Percentiles rank a stretch among this genome's conserved stretches.
Conservation (phyloP, 306 rosid species). For the Myrica gale region DNA sequence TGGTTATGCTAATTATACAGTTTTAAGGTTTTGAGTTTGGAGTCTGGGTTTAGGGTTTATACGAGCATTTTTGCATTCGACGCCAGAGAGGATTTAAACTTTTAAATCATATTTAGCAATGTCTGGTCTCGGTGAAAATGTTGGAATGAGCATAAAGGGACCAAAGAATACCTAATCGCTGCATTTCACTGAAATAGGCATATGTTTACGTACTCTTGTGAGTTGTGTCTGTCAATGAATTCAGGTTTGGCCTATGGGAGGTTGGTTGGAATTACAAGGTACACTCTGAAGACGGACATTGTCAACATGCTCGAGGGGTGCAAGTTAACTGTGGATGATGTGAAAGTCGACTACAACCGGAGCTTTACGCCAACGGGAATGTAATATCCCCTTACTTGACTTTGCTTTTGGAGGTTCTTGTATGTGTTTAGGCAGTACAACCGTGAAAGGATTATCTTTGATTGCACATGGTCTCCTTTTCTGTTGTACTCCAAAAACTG, state of each 20-base stretch:
- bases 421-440: background rate
- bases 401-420: constrained; percentile 1
- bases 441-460: background rate
- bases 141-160: background rate
- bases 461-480: background rate
- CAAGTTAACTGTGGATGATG: constrained; percentile 65
- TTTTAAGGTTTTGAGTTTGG: background rate
- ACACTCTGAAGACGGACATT: constrained; percentile 68
- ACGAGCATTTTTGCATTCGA: too few relatives aligned
- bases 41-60: constrained; percentile 27
- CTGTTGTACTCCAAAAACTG: background rate
- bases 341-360: constrained; percentile 60
- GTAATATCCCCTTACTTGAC: constrained; percentile 46
- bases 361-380: constrained; percentile 37
- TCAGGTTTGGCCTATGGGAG: constrained; percentile 56
- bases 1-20: background rate
- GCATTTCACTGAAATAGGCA: background rate
- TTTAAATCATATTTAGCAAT: background rate
- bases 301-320: constrained; percentile 63
- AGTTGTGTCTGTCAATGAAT: background rate
- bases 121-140: constrained; percentile 7
- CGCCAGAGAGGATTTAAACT: background rate
- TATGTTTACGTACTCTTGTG: background rate
- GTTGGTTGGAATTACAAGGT: constrained; percentile 37
- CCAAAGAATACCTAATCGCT: background rate